These are phyloP conservation scores for Sclerotinia glacialis DNA, from an alignment of 2,329 filamentous ascomycete genomes.

Conservation along the genomic window DNA sequence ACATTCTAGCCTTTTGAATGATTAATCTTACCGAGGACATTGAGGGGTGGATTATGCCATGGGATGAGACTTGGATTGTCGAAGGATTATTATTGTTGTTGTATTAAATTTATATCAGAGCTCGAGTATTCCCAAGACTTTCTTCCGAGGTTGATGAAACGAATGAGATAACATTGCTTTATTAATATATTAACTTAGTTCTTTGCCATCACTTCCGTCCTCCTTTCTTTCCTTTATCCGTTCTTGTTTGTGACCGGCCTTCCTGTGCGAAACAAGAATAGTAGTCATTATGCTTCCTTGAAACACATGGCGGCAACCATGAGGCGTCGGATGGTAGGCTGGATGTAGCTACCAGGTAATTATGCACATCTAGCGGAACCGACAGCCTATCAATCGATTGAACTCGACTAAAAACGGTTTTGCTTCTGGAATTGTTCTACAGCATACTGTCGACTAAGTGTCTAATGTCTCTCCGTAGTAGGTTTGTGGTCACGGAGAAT, in stretches of 20 bases:
- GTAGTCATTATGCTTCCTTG: not conserved
- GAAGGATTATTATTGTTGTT: not conserved
- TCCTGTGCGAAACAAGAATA: not conserved
- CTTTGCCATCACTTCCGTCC: not conserved
- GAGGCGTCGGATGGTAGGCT: constrained; percentile 1
- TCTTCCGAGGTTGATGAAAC: not conserved
- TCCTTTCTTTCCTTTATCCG: not conserved
- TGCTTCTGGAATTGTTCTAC: constrained; percentile 5
- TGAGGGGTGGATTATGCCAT: constrained; percentile 5
- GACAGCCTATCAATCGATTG: not conserved
- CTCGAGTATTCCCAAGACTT: not conserved
- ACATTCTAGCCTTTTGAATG: not conserved
- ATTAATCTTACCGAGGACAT: constrained; percentile 6
- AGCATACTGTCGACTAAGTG: not conserved
- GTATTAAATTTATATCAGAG: not conserved
- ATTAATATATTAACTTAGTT: not conserved
- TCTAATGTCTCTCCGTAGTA: not conserved
- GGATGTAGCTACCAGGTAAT: not conserved
- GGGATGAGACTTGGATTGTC: not conserved
- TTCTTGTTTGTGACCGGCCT: not conserved
- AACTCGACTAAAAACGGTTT: not conserved
- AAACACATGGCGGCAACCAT: not conserved
- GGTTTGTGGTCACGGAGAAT: not conserved
- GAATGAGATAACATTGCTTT: not conserved
- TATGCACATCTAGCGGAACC: not conserved